Percentiles rank a stretch among this genome's conserved stretches.
Conservation (phyloP, 495 filamentous ascomycete genomes). For the Neohortaea acidophila region DNA sequence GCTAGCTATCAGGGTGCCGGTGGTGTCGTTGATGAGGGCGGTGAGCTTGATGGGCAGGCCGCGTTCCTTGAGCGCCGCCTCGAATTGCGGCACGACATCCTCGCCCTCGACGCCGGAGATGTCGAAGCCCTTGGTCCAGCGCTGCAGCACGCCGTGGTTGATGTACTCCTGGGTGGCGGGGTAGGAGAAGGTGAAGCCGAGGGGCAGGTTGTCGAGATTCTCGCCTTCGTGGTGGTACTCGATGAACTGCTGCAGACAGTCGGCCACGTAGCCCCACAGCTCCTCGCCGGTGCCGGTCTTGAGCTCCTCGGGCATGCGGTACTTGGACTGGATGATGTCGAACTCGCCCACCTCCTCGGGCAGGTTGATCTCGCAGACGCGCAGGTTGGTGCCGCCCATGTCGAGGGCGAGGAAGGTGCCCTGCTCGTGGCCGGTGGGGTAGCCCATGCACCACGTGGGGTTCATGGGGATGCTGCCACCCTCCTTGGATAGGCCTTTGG, state of each 20-base stretch:
- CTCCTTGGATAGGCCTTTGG: conserved; percentile 60
- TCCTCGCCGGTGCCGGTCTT: conserved; percentile 82
- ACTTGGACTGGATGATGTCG: conserved; percentile 98
- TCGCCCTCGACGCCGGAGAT: conserved; percentile 89
- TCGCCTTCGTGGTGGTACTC: conserved; percentile 67
- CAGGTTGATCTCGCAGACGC: conserved; percentile 90
- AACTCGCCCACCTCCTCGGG: conserved; percentile 87
- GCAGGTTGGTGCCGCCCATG: conserved; percentile 96
- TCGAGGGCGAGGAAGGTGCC: conserved; percentile 89
- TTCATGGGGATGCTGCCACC: conserved; percentile 98
- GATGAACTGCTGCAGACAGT: conserved; percentile 92
- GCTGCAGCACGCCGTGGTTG: conserved; percentile 85
- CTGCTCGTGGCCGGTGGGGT: conserved; percentile 74
- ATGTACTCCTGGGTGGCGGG: conserved; percentile 93
- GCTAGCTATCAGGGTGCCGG: conserved; percentile 96
- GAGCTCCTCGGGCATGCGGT: conserved; percentile 89
- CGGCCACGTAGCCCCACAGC: conserved; percentile 95
- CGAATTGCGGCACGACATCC: conserved; percentile 88
- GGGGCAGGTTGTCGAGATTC: conserved; percentile 52
- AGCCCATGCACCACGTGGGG: conserved; percentile 93
- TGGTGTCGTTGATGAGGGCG: conserved; percentile 94
- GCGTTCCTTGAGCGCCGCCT: conserved; percentile 62
- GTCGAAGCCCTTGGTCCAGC: conserved; percentile 99
- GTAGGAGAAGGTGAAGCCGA: conserved; percentile 98
- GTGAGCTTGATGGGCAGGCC: conserved; percentile 85